Evolutionary conservation across 257 asterid species (phyloP).

Genomic region (Fraxinus quadrangulata): DNA sequence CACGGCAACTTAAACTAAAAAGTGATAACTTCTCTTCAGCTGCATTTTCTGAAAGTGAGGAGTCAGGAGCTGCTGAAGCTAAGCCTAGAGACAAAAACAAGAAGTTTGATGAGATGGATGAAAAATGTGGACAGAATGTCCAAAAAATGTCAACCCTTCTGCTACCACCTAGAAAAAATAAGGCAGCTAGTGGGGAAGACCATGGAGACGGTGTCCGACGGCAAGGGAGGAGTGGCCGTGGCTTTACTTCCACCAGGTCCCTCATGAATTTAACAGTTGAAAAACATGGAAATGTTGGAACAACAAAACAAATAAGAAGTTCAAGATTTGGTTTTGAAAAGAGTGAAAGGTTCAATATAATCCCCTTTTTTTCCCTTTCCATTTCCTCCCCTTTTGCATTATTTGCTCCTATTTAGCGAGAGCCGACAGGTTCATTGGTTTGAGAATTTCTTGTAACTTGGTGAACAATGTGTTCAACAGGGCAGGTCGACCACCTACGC

Average conservation of each 20-base stretch:
- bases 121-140: conserved; percentile 63
- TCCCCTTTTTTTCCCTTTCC: neutral
- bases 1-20: conserved; percentile 69
- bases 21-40: conserved; percentile 62
- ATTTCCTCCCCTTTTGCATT: conserved; percentile 1
- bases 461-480: conserved; percentile 56
- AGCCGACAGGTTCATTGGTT: neutral
- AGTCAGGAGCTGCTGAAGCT: conserved; percentile 74
- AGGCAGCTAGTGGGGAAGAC: conserved; percentile 53
- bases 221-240: conserved; percentile 88
- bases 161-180: conserved; percentile 80
- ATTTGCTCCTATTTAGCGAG: neutral
- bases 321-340: conserved; percentile 77
- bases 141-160: conserved; percentile 79
- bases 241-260: conserved; percentile 67
- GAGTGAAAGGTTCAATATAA: conserved; percentile 60
- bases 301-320: conserved; percentile 84
- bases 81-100: conserved; percentile 63
- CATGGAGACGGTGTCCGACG: conserved; percentile 73
- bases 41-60: conserved; percentile 86
- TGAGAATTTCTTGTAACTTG: conserved; percentile 23
- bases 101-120: conserved; percentile 65
- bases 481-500: conserved; percentile 76
- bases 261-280: conserved; percentile 65
- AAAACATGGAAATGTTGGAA: conserved; percentile 71